A percentile compares a stretch with the other conserved stretches of the same genome.
phyloP scores from a whole-genome alignment of 345 rosid genomes.

The Acer negundo region DNA sequence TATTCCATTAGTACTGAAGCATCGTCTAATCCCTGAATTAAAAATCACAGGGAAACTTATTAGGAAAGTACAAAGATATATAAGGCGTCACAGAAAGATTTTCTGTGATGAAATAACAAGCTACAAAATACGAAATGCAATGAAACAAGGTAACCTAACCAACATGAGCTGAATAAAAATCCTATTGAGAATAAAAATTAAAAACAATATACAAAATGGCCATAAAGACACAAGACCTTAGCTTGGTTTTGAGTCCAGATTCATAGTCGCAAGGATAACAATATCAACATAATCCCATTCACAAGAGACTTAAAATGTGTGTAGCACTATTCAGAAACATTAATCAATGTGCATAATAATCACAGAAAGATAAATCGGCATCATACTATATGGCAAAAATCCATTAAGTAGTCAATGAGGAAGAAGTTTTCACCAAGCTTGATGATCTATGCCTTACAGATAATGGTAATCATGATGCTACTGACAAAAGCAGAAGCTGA shows the following conservation, averaged over 20 bases:
- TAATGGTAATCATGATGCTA: not conserved
- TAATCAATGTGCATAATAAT: not conserved
- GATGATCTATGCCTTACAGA: not conserved
- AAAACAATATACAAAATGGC: not conserved
- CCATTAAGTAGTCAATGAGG: not conserved
- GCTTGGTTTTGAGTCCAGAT: not conserved
- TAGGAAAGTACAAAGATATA: not conserved
- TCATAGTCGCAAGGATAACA: not conserved
- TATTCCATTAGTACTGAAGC: not conserved
- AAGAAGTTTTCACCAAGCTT: not conserved
- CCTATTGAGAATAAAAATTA: not conserved
- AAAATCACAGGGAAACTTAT: not conserved
- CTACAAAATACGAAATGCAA: not conserved
- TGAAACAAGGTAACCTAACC: not conserved
- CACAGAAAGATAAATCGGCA: not conserved
- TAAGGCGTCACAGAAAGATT: not conserved
- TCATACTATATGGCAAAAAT: not conserved
- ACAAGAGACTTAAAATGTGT: not conserved
- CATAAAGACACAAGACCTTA: not conserved
- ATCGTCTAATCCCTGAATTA: conserved; percentile 17
- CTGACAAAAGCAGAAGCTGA: not conserved
- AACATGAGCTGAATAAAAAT: not conserved
- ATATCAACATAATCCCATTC: not conserved
- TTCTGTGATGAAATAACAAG: not conserved
- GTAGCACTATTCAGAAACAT: not conserved